phyloP scores from a whole-genome alignment of 768 basidiomycete species.

The Collybia sp. region DNA sequence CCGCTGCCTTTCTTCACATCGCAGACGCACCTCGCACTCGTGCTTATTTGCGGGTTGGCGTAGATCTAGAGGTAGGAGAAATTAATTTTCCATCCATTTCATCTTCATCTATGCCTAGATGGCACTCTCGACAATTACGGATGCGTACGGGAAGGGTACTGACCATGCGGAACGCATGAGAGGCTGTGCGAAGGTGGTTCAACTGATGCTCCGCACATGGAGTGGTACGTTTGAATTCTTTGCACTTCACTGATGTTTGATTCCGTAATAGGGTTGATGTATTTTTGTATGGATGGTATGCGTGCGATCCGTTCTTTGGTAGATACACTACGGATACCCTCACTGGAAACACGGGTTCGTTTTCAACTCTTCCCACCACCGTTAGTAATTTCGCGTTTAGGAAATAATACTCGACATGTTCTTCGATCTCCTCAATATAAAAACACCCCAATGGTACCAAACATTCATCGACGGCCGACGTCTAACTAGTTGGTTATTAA shows the following conservation, averaged over 20 bases:
- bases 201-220: slow-evolving; percentile 87
- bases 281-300: slow-evolving; percentile 89
- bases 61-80: slow-evolving; percentile 79
- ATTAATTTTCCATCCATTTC: not conserved
- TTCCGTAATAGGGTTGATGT: slow-evolving; percentile 72
- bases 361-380: not conserved
- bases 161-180: slow-evolving; percentile 79
- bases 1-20: slow-evolving; percentile 76
- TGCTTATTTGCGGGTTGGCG: slow-evolving; percentile 70
- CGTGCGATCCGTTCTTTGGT: slow-evolving; percentile 81
- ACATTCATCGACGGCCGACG: slow-evolving; percentile 88
- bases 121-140: slow-evolving; percentile 84
- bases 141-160: slow-evolving; percentile 81
- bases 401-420: slow-evolving; percentile 93
- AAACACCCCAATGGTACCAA: slow-evolving; percentile 88
- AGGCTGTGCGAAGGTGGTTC: slow-evolving; percentile 72
- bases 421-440: slow-evolving; percentile 89
- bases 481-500: slow-evolving; percentile 62
- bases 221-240: slow-evolving; percentile 59
- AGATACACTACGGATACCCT: slow-evolving; percentile 84
- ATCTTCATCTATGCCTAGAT: slow-evolving; percentile 41
- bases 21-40: slow-evolving; percentile 84
- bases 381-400: slow-evolving; percentile 31
- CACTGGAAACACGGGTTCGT: slow-evolving; percentile 76
- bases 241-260: not conserved